phyloP scores from a whole-genome alignment of 352 stramenopile genomes.

The Phytophthora syringae region DNA sequence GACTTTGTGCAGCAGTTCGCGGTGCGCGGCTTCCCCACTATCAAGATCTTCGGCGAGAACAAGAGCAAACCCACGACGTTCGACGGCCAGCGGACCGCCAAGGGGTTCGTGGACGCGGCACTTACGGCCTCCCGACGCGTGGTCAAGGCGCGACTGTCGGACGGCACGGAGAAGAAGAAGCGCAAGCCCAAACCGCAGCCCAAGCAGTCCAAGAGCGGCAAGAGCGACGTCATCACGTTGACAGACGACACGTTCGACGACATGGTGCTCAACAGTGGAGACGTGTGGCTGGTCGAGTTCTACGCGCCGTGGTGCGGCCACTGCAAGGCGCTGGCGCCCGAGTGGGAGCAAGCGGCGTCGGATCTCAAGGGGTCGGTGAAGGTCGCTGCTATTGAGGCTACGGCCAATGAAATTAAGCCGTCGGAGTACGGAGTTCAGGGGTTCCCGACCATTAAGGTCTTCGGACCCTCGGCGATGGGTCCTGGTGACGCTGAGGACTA shows the following conservation, averaged over 20 bases:
- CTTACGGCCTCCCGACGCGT: constrained; percentile 75
- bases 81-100: constrained; percentile 79
- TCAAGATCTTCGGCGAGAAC: constrained; percentile 93
- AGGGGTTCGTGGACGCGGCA: constrained; percentile 86
- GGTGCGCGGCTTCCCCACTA: constrained; percentile 93
- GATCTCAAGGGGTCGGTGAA: constrained; percentile 91
- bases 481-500: constrained; percentile 82
- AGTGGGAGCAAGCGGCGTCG: constrained; percentile 91
- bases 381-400: constrained; percentile 93
- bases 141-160: constrained; percentile 80
- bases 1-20: constrained; percentile 87
- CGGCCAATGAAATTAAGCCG: constrained; percentile 90
- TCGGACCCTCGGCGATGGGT: constrained; percentile 73
- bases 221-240: constrained; percentile 87
- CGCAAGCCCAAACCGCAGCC: constrained; percentile 38
- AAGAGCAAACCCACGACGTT: constrained; percentile 82
- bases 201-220: constrained; percentile 54
- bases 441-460: constrained; percentile 97
- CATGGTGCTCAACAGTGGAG: constrained; percentile 89
- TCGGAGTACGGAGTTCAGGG: constrained; percentile 90
- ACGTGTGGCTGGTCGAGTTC: constrained; percentile 94
- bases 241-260: constrained; percentile 93
- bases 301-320: constrained; percentile 94
- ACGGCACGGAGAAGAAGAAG: constrained; percentile 61
- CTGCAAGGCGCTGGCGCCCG: constrained; percentile 91